Percentiles rank a stretch among this genome's conserved stretches.
Conservation (phyloP, 1,139 yeast species). For the Williopsis jadinii region DNA sequence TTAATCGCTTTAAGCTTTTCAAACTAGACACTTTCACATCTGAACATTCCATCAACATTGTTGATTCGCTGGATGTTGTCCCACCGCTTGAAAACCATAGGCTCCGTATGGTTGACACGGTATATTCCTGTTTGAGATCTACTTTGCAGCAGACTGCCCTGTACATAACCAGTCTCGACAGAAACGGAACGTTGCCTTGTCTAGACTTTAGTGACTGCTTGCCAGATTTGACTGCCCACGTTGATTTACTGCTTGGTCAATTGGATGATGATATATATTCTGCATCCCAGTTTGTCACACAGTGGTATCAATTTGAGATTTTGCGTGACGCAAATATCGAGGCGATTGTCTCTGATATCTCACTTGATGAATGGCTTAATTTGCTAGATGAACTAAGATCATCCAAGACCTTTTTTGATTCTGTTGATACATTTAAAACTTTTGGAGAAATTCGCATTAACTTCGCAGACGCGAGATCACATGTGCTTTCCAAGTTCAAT, state of each 20-base stretch:
- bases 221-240: conserved; percentile 4
- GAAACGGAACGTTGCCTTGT: not conserved
- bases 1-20: conserved; percentile 25
- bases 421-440: conserved; percentile 31
- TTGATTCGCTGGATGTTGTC: conserved; percentile 35
- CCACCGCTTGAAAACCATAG: conserved; percentile 36
- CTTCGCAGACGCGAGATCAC: conserved; percentile 47
- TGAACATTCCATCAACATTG: conserved; percentile 34
- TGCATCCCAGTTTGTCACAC: conserved; percentile 14
- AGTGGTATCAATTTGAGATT: conserved; percentile 53
- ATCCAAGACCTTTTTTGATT: conserved; percentile 46
- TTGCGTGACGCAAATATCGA: conserved; percentile 50
- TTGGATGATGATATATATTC: conserved; percentile 11
- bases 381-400: conserved; percentile 39
- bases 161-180: conserved; percentile 3
- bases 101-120: conserved; percentile 22
- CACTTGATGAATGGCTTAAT: conserved; percentile 42
- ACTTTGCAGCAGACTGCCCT: conserved; percentile 21
- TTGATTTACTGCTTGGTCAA: conserved; percentile 2
- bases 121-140: conserved; percentile 25
- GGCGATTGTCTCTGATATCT: conserved; percentile 26
- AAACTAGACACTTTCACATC: conserved; percentile 1
- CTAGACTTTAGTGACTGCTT: conserved; percentile 8
- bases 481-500: conserved; percentile 50
- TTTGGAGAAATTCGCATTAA: conserved; percentile 39